Evolutionary conservation across 192 early-diverging fungal genomes (phyloP), one percentile per base, ranked within the genome.

Genomic region (Rhizophagus sp.): DNA sequence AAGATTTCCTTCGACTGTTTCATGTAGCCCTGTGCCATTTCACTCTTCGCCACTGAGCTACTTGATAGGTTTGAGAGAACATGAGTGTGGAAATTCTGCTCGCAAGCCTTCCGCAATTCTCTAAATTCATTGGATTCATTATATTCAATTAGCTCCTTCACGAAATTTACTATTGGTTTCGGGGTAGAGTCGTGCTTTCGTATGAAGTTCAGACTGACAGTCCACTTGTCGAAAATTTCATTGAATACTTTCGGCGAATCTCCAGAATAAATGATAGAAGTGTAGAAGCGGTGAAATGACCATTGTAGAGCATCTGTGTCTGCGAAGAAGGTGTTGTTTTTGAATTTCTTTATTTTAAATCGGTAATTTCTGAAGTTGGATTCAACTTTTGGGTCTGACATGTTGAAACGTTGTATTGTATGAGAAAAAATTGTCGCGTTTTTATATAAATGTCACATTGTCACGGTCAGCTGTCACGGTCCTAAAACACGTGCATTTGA

Each of bases 1-100:
- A 75, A 75, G 57, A 62, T 62, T 62, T 75, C 73, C 34, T 62
- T 75, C 57, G 33, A 3, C 52, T 75, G 73, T 75, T 36, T 75
- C 74, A 61, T 74, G 3, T 74, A 74, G 12, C 44, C 73, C 30
- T 74, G 22, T 74, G 73, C 73, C 50, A 74, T 49, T 74, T 74
- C 24, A 25, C 50, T 74, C 17, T 74, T 74, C 3, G 50, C 30
- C 10, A 74, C 73, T 33, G 25, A 74, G 10, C 27, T 25, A 25
- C 73, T 50, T 74, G 73, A 74, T 33, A 74, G 0, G 1, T 6
- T 34, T 61, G 50, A 41, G 27, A 74, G 73, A 50, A 50, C 2
- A 22, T 74, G 73, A 33, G 73, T 10, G 0, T 33, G n/a, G 73
- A 74, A 74, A 74, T 73, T 61, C 50, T 61, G 73, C 17, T 49